phyloP scores from a whole-genome alignment of 495 filamentous ascomycete species.

The Thermothielavioides terrestris region DNA sequence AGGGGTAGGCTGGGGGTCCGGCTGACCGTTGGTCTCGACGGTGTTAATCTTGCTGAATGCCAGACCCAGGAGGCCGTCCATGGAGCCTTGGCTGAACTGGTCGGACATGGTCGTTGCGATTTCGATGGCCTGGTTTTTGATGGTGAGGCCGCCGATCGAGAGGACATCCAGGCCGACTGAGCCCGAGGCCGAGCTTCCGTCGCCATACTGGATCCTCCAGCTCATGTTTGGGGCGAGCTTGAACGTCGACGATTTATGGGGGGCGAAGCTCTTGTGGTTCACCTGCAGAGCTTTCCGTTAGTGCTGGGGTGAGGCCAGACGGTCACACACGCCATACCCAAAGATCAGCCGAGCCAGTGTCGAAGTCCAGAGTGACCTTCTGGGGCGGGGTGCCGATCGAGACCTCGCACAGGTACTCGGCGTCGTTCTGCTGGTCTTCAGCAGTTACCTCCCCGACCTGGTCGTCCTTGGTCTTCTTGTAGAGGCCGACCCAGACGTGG shows the following conservation, averaged over 20 bases:
- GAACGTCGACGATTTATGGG: conserved; percentile 55
- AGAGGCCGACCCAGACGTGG: conserved; percentile 37
- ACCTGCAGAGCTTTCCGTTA: conserved; percentile 1
- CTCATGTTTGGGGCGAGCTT: conserved; percentile 39
- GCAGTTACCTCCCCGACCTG: conserved; percentile 49
- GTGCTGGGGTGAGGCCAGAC: not conserved
- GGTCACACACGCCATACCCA: conserved; percentile 48
- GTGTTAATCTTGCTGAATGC: conserved; percentile 66
- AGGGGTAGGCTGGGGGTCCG: conserved; percentile 55
- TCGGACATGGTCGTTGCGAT: conserved; percentile 56
- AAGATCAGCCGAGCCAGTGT: conserved; percentile 69
- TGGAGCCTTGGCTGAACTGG: conserved; percentile 48
- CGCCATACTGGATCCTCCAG: conserved; percentile 70
- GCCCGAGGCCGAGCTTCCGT: conserved; percentile 62
- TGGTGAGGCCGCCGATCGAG: conserved; percentile 55
- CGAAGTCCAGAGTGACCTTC: conserved; percentile 60
- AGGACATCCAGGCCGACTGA: conserved; percentile 62
- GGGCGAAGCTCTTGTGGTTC: conserved; percentile 46
- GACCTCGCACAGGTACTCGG: conserved; percentile 59
- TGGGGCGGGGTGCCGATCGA: conserved; percentile 61
- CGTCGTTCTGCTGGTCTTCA: conserved; percentile 69
- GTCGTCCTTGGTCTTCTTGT: conserved; percentile 37
- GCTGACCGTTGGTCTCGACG: conserved; percentile 36
- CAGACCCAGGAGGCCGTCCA: conserved; percentile 70
- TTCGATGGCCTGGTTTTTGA: conserved; percentile 63